Percentiles rank a stretch among this genome's conserved stretches.
Evolutionary conservation across 768 basidiomycete genomes (phyloP).

Genomic region (Mrakia hoshinonis): DNA sequence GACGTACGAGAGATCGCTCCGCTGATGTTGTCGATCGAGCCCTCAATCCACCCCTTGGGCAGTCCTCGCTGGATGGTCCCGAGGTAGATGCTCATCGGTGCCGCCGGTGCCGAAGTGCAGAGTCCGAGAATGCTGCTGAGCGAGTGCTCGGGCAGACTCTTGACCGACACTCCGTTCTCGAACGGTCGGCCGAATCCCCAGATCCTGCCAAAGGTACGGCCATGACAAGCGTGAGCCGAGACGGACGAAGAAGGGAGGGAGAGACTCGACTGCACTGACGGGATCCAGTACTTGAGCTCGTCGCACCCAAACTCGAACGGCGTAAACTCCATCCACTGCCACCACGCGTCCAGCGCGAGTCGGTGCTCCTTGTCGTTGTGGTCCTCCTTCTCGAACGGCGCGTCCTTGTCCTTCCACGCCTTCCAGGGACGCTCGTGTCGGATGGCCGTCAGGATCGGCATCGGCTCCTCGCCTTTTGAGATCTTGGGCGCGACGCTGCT

Average conservation of each 20-base stretch:
- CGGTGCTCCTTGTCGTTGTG: slow-evolving; percentile 31
- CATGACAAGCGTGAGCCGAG: too few species aligned
- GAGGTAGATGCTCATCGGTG: slow-evolving; percentile 29
- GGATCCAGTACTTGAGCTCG: slow-evolving; percentile 31
- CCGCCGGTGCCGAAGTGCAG: slow-evolving; percentile 29
- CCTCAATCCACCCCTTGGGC: slow-evolving; percentile 30
- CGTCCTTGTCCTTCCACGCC: slow-evolving; percentile 30
- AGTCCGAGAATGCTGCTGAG: slow-evolving; percentile 28
- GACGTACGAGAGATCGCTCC: slow-evolving; percentile 24
- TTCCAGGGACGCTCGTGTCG: slow-evolving; percentile 31
- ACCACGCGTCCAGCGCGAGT: slow-evolving; percentile 27
- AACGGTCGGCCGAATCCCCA: slow-evolving; percentile 30
- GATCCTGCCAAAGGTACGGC: background rate
- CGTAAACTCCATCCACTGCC: slow-evolving; percentile 30
- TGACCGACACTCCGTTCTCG: slow-evolving; percentile 19
- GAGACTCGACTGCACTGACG: background rate
- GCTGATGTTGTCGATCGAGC: slow-evolving; percentile 28
- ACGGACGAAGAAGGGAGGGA: background rate
- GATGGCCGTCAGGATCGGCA: slow-evolving; percentile 29
- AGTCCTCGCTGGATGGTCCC: slow-evolving; percentile 30
- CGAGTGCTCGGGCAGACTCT: slow-evolving; percentile 28
- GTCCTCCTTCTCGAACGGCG: slow-evolving; percentile 25
- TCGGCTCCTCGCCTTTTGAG: slow-evolving; percentile 29
- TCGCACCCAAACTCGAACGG: slow-evolving; percentile 30
- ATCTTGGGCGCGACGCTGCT: slow-evolving; percentile 29